Evolutionary conservation across 1,139 yeast species (phyloP).

Genomic region (Kodamaea sp.): DNA sequence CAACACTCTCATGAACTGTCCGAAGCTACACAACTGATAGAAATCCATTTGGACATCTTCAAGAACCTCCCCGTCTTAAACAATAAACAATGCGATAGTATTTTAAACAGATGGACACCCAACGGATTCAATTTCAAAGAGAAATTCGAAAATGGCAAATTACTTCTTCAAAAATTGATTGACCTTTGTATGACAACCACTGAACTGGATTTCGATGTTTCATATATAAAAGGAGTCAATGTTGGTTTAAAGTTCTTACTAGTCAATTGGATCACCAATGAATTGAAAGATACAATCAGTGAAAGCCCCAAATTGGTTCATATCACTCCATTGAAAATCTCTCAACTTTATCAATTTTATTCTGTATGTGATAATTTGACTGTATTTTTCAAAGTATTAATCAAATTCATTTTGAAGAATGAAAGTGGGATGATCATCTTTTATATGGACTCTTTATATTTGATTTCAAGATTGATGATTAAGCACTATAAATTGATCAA

Average conservation of each 20-base stretch:
- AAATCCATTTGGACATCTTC: constrained; percentile 48
- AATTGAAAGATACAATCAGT: constrained; percentile 29
- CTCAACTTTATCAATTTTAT: constrained; percentile 33
- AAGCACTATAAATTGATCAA: constrained; percentile 38
- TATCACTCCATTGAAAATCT: constrained; percentile 31
- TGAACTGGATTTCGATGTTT: constrained; percentile 12
- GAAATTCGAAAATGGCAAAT: constrained; percentile 29
- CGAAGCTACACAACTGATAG: constrained; percentile 27
- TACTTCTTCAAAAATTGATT: constrained; percentile 24
- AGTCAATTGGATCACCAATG: constrained; percentile 42
- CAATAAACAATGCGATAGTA: constrained; percentile 50
- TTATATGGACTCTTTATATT: constrained; percentile 40
- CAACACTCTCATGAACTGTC: no score
- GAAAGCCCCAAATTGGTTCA: constrained; percentile 38
- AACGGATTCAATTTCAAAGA: constrained; percentile 32
- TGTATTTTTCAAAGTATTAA: constrained; percentile 39
- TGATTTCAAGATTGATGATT: constrained; percentile 32
- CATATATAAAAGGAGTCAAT: constrained; percentile 20
- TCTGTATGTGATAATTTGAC: constrained; percentile 34
- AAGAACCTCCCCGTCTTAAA: constrained; percentile 52
- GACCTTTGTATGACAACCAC: constrained; percentile 21
- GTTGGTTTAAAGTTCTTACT: constrained; percentile 44
- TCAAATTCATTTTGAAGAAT: constrained; percentile 36
- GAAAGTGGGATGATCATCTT: constrained; percentile 41
- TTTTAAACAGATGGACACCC: constrained; percentile 39